Percentiles rank a stretch among this genome's conserved stretches.
These are phyloP conservation scores for Alternaria gansuensis DNA, from an alignment of 2,329 filamentous ascomycete species.

Conservation along the genomic window DNA sequence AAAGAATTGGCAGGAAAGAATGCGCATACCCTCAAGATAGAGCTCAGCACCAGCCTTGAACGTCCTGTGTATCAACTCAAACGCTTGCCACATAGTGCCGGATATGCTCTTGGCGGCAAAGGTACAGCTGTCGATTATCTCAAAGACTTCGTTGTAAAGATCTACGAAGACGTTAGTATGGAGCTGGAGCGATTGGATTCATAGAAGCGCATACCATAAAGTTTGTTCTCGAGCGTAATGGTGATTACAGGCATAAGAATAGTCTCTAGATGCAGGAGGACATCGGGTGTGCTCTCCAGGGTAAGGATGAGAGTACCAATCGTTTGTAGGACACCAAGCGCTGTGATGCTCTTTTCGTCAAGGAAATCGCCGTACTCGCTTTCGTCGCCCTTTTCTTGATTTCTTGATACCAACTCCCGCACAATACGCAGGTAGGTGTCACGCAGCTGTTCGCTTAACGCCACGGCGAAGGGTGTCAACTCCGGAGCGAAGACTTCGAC, in stretches of 20 bases:
- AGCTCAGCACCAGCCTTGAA: conserved; percentile 98
- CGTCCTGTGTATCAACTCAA: conserved; percentile 93
- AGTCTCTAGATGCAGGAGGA: conserved; percentile 91
- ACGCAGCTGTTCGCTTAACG: conserved; percentile 91
- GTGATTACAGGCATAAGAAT: conserved; percentile 97
- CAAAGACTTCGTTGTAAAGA: conserved; percentile 97
- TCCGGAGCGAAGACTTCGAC: conserved; percentile 98
- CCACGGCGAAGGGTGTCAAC: conserved; percentile 94
- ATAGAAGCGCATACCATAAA: conserved; percentile 71
- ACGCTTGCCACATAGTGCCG: conserved; percentile 97
- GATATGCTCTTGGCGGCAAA: conserved; percentile 97
- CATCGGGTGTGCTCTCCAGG: conserved; percentile 94
- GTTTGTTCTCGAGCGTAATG: conserved; percentile 95
- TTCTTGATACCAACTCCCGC: conserved; percentile 87
- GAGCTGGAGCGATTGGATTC: not conserved
- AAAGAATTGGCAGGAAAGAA: not conserved
- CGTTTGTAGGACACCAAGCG: conserved; percentile 93
- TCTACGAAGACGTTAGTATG: conserved; percentile 61
- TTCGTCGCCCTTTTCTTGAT: conserved; percentile 75
- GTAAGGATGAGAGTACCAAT: conserved; percentile 97
- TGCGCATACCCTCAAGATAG: conserved; percentile 75
- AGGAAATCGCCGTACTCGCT: conserved; percentile 88
- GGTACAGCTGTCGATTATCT: conserved; percentile 99
- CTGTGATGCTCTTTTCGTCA: conserved; percentile 98
- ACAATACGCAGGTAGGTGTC: conserved; percentile 97